Evolutionary conservation across 1,284 basidiomycete species (phyloP), one percentile per base, ranked within the genome.

Genomic region (Prillingera fragicola): DNA sequence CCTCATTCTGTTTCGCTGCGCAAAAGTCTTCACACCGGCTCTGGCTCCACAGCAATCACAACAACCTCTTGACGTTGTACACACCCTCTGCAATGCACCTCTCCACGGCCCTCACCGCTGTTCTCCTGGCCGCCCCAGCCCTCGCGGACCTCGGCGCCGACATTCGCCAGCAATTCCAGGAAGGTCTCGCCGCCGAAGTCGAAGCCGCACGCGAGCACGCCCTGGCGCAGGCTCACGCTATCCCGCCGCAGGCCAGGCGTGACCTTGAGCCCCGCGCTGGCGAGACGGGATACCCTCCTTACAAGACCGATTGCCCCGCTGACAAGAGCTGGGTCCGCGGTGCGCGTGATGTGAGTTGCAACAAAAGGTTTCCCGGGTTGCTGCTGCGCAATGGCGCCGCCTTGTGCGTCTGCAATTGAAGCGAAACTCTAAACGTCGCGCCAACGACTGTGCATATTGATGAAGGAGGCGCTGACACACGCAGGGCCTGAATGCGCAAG

Each of bases 281-380:
- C 29, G 15, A 7, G 6, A 31, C n/a, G 29, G 14, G 7, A 14
- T 72, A 69, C 52, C 57, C 57, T 3, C 71, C 71, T 4, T 67
- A 63, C 42, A 41, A 59, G 22, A 59, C 68, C 17, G 49, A 57
- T 8, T 71, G 71, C 49, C 69, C 67, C 0, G 49, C 50, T 8
- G 50, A 59, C 12, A 33, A 51, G 18, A 65, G 58, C 3, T 71
- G 63, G 65, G 56, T 70, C 28, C 55, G 71, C 41, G 38, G 46
- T 1, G 54, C 65, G n/a, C 56, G 49, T 18, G 50, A 53, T n/a
- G 63, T 67, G 43, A 54, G 65, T 55, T 46, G 24, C 5, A n/a
- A 37, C 35, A 13, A 12, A 28, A 17, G 22, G 15, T 24, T 3
- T n/a, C 12, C n/a, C 13, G 13, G 4, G 8, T n/a, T 15, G n/a